Base-by-base conservation (phyloP, 2,329 filamentous ascomycete species). In the Gnomoniopsis sp. region DNA sequence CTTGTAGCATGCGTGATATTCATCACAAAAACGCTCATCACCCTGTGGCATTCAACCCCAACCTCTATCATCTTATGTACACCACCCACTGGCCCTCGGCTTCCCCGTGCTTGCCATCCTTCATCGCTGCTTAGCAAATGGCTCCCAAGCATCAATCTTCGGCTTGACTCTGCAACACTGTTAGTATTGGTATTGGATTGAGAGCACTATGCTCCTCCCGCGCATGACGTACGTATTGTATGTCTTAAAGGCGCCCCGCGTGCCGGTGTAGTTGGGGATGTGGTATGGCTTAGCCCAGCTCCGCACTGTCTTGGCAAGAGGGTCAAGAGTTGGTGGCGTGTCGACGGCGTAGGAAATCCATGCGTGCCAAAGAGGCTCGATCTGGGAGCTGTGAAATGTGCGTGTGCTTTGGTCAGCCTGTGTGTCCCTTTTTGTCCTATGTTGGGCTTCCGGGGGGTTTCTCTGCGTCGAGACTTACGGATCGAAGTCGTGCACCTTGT, bases 291-390 rank as follows among this genome's bases (percentile, higher is more conserved):
- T 81, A 73, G 96, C 92, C 89, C 93, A 98, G 41, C 80, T 74
- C 63, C 91, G 84, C 49, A 86, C 74, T 65, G 85, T 81, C 68
- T 86, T 83, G 63, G 96, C 70, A 63, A 95, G 74, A 54, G 87
- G 78, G 72, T 99, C 95, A 69, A 88, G 76, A 41, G 81, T 84
- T 1, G 95, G 95, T 41, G 93, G 87, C 75, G 90, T 89, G 75
- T 98, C 92, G 68, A 96, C 88, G 77, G 87, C 79, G 78, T 99
- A 98, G 65, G 91, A 91, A 67, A 99, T 92, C 95, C 95, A 99
- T 33, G 90, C 91, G 78, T 98, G 95, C 95, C 95, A 99, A 75
- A 93, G 90, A 53, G 93, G 93, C 76, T 98, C 93, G 68, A 97
- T 90, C 56, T 97, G 91, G 60, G 85, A 85, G 63, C 87, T 89